phyloP scores from a whole-genome alignment of 192 early-diverging fungal species.

The Dispira simplex region DNA sequence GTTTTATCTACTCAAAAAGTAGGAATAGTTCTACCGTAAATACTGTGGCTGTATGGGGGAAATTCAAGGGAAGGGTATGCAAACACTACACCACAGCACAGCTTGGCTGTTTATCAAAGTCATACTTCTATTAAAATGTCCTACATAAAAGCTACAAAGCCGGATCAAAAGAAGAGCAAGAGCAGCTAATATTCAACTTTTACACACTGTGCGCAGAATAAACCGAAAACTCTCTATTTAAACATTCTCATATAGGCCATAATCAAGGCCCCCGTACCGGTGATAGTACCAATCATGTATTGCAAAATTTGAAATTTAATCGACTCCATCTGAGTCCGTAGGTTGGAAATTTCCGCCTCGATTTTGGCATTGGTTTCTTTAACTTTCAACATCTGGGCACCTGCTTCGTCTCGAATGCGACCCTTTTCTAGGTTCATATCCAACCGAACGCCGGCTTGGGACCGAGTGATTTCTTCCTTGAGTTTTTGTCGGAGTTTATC shows the following conservation, averaged over 20 bases:
- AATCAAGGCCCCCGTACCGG: slow-evolving; percentile 67
- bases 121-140: no score
- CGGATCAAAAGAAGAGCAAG: no score
- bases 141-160: no score
- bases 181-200: no score
- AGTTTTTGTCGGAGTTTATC: slow-evolving; percentile 72
- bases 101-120: no score
- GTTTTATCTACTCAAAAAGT: no score
- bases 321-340: slow-evolving; percentile 76
- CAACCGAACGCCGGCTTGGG: slow-evolving; percentile 69
- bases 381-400: slow-evolving; percentile 67
- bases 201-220: no score
- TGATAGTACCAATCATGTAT: slow-evolving; percentile 72
- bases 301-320: slow-evolving; percentile 72
- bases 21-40: no score
- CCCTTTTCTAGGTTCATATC: slow-evolving; percentile 86
- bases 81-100: no score
- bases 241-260: slow-evolving; percentile 47
- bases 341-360: slow-evolving; percentile 68
- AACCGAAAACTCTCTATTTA: slow-evolving; percentile 15
- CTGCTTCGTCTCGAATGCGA: slow-evolving; percentile 70
- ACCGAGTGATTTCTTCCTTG: slow-evolving; percentile 65
- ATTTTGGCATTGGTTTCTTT: slow-evolving; percentile 76
- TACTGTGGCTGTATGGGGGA: no score
- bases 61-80: no score